These are phyloP conservation scores for Diplodia sapinea DNA, from an alignment of 2,329 filamentous ascomycete species.

Conservation along the genomic window DNA sequence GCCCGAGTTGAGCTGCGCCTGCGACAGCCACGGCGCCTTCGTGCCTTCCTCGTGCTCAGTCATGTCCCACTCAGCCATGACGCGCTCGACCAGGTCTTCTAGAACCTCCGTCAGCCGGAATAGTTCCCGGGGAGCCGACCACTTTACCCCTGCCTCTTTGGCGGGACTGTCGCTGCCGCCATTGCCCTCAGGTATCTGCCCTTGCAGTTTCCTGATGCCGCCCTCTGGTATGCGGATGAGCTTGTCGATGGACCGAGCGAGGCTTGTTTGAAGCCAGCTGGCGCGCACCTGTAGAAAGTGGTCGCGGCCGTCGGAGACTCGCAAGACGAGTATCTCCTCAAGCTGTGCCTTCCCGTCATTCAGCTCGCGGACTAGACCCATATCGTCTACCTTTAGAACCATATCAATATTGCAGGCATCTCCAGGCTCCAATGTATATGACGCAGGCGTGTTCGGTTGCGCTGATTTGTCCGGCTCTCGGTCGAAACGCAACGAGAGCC, in stretches of 20 bases:
- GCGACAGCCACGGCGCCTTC: slow-evolving; percentile 56
- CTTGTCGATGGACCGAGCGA: slow-evolving; percentile 86
- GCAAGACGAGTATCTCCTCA: slow-evolving; percentile 87
- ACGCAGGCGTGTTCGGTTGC: slow-evolving; percentile 38
- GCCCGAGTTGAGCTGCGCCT: slow-evolving; percentile 8
- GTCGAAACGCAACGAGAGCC: slow-evolving; percentile 74
- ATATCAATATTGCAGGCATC: slow-evolving; percentile 77
- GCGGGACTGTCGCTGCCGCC: slow-evolving; percentile 31
- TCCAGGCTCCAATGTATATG: slow-evolving; percentile 78
- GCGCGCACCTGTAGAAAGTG: slow-evolving; percentile 86
- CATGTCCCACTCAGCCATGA: slow-evolving; percentile 69
- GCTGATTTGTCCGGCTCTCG: slow-evolving; percentile 51
- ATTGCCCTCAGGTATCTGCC: slow-evolving; percentile 54
- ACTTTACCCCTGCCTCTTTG: slow-evolving; percentile 61
- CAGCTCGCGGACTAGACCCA: slow-evolving; percentile 69
- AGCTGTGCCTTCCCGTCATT: slow-evolving; percentile 71
- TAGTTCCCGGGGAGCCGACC: slow-evolving; percentile 85
- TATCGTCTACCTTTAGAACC: slow-evolving; percentile 68
- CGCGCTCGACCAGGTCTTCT: slow-evolving; percentile 63
- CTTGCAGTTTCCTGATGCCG: slow-evolving; percentile 73
- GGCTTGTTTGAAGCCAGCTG: slow-evolving; percentile 79
- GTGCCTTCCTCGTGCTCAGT: slow-evolving; percentile 48
- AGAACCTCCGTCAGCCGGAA: slow-evolving; percentile 87
- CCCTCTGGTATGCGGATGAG: slow-evolving; percentile 82
- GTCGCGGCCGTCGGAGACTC: slow-evolving; percentile 82